Conservation (phyloP, 768 basidiomycete species). For the Hebeloma cylindrosporum region DNA sequence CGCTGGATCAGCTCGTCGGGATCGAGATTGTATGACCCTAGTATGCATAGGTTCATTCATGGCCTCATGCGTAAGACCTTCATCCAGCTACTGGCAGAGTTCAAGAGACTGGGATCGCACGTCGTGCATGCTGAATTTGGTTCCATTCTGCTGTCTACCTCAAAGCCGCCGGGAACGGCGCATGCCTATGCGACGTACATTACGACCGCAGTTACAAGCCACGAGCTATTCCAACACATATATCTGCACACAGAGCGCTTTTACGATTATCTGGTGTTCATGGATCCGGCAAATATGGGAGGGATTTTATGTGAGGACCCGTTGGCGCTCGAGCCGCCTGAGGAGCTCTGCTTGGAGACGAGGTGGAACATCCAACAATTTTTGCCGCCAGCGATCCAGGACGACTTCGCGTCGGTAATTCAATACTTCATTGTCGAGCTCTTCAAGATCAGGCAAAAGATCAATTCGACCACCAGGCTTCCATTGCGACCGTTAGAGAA, state of each 20-base stretch:
- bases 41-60: conserved; percentile 89
- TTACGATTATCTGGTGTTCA: conserved; percentile 93
- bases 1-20: conserved; percentile 89
- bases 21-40: conserved; percentile 88
- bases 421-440: conserved; percentile 86
- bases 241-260: conserved; percentile 83
- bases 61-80: conserved; percentile 98
- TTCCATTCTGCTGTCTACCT: conserved; percentile 85
- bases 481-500: conserved; percentile 71
- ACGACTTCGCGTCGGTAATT: conserved; percentile 69
- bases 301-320: conserved; percentile 87
- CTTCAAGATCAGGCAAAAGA: conserved; percentile 69
- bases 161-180: conserved; percentile 94
- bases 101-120: conserved; percentile 90
- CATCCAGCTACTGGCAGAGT: conserved; percentile 94
- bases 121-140: conserved; percentile 95
- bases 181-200: conserved; percentile 96
- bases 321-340: conserved; percentile 62
- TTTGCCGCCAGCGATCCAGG: conserved; percentile 80
- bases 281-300: conserved; percentile 93
- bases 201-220: conserved; percentile 87
- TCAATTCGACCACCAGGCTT: conserved; percentile 56
- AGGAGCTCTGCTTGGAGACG: conserved; percentile 74
- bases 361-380: conserved; percentile 92
- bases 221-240: conserved; percentile 94